Evolutionary conservation across 768 basidiomycete species (phyloP).

Genomic region (Calvatia gigantea): DNA sequence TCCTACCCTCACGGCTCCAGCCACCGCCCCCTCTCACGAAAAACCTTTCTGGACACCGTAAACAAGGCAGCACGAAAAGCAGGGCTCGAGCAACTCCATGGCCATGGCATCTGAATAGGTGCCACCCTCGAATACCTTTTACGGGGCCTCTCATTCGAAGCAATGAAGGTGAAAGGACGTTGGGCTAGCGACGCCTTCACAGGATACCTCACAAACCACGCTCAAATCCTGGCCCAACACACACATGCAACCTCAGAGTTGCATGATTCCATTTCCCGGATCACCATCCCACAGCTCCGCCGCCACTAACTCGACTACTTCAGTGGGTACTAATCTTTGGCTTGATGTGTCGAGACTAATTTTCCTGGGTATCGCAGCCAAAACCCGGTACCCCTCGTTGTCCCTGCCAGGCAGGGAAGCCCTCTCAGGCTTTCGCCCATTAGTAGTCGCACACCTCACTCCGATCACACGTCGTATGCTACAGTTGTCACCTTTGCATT

Average conservation of each 20-base stretch:
- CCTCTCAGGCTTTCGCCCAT: too few species aligned
- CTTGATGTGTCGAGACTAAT: too few species aligned
- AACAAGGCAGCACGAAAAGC: slow-evolving; percentile 11
- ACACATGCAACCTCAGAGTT: not conserved
- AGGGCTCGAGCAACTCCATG: slow-evolving; percentile 14
- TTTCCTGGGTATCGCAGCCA: too few species aligned
- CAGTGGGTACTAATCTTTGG: too few species aligned
- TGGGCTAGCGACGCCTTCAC: slow-evolving; percentile 20
- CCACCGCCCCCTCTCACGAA: slow-evolving; percentile 22
- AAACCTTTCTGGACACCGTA: slow-evolving; percentile 20
- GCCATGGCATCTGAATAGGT: slow-evolving; percentile 25
- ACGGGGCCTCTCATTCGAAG: slow-evolving; percentile 28
- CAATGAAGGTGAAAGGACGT: slow-evolving; percentile 28
- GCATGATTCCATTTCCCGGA: not conserved
- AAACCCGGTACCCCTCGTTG: too few species aligned
- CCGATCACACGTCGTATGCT: too few species aligned
- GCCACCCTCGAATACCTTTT: slow-evolving; percentile 34
- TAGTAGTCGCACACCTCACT: too few species aligned
- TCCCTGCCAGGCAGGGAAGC: too few species aligned
- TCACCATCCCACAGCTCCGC: not conserved
- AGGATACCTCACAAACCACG: slow-evolving; percentile 15
- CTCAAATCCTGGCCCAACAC: slow-evolving; percentile 17
- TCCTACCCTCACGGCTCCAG: not conserved
- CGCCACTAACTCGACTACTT: too few species aligned
- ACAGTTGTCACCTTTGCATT: too few species aligned